Percentiles rank a stretch among this genome's conserved stretches.
These are phyloP conservation scores for Daldinia decipiens DNA, from an alignment of 495 filamentous ascomycete genomes.

Conservation along the genomic window DNA sequence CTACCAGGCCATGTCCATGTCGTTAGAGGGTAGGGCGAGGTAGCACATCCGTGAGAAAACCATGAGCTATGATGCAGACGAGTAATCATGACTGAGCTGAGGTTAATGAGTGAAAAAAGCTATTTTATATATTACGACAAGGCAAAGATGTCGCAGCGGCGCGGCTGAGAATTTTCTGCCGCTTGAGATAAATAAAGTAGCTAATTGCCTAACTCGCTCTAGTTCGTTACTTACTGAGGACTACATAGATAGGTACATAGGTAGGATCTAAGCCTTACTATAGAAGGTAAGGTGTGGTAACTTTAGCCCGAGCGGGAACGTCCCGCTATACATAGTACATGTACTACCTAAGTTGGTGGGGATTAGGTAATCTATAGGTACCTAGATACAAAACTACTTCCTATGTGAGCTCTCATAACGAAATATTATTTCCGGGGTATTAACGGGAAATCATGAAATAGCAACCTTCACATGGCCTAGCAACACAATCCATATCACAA, in stretches of 20 bases:
- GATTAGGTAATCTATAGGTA: background rate
- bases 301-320: slow-evolving; percentile 2
- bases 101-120: slow-evolving; percentile 3
- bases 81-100: slow-evolving; percentile 15
- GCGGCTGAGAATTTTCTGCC: slow-evolving; percentile 41
- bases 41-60: background rate
- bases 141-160: slow-evolving; percentile 11
- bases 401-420: no score
- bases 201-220: slow-evolving; percentile 33
- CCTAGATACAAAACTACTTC: no score
- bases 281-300: background rate
- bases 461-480: background rate
- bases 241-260: no score
- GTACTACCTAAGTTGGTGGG: background rate
- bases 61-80: background rate
- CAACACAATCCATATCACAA: background rate
- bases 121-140: slow-evolving; percentile 19
- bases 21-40: background rate
- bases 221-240: slow-evolving; percentile 7
- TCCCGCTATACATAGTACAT: background rate
- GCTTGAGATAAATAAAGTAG: slow-evolving; percentile 1
- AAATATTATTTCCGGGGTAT: no score
- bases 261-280: background rate
- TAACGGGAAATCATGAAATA: background rate
- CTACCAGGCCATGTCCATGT: background rate